These are phyloP conservation scores for Paramecium sonneborni DNA, from an alignment of 73 alveolate species.

Conservation along the genomic window DNA sequence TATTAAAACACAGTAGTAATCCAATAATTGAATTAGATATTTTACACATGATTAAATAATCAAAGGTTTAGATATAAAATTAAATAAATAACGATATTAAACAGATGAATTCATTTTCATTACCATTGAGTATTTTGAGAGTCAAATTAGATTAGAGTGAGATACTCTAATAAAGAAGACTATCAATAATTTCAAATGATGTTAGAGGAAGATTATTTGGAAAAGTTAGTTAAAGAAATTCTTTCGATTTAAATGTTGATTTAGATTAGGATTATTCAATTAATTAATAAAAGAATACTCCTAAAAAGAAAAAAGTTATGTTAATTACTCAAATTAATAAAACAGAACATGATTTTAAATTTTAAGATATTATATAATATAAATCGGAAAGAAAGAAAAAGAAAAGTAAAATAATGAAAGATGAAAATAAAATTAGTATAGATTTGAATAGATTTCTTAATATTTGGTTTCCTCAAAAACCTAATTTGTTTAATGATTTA, in stretches of 20 bases:
- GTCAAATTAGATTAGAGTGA: constrained; percentile 35
- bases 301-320: background rate
- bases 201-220: background rate
- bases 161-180: background rate
- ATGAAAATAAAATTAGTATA: constrained; percentile 11
- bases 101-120: background rate
- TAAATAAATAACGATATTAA: background rate
- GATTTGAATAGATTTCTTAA: constrained; percentile 15
- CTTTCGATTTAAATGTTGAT: background rate
- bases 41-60: background rate
- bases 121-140: background rate
- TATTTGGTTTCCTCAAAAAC: constrained; percentile 31
- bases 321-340: background rate
- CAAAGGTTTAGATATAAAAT: background rate
- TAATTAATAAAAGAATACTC: background rate
- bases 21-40: constrained; percentile 5
- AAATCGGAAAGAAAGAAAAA: background rate
- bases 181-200: background rate
- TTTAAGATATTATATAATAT: background rate
- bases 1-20: background rate
- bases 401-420: background rate
- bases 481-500: background rate
- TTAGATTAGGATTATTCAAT: background rate
- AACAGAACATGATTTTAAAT: background rate
- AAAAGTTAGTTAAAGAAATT: background rate